Percentiles rank a stretch among this genome's conserved stretches.
Evolutionary conservation across 2,329 filamentous ascomycete species (phyloP).

Genomic region (Ascochyta viciae-villosae): DNA sequence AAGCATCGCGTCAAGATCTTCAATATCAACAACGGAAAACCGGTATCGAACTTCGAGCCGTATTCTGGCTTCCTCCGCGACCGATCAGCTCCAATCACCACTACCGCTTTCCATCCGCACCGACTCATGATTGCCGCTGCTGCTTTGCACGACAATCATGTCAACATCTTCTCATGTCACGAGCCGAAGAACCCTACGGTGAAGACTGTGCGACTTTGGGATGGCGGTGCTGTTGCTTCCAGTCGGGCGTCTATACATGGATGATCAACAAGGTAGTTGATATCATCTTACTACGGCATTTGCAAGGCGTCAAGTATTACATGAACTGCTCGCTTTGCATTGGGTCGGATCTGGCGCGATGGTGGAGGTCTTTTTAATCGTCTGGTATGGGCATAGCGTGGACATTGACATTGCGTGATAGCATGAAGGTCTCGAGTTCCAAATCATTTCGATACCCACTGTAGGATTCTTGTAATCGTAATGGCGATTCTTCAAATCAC

Average conservation of each 20-base stretch:
- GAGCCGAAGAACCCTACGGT: slow-evolving; percentile 32
- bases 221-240: slow-evolving; percentile 30
- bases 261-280: slow-evolving; percentile 13
- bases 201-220: slow-evolving; percentile 46
- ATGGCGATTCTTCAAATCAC: not conserved
- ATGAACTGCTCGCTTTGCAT: slow-evolving; percentile 4
- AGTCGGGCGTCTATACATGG: slow-evolving; percentile 27
- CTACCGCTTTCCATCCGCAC: slow-evolving; percentile 95
- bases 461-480: slow-evolving; percentile 17
- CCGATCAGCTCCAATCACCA: slow-evolving; percentile 80
- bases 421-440: slow-evolving; percentile 10
- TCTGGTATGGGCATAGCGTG: slow-evolving; percentile 16
- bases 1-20: slow-evolving; percentile 89
- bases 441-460: slow-evolving; percentile 16
- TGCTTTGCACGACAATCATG: slow-evolving; percentile 83
- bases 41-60: slow-evolving; percentile 84
- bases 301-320: not conserved
- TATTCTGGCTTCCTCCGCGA: slow-evolving; percentile 88
- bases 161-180: slow-evolving; percentile 77
- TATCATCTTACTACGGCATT: not conserved
- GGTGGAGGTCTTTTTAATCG: slow-evolving; percentile 2
- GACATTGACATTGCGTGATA: slow-evolving; percentile 8
- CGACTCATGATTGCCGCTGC: slow-evolving; percentile 89
- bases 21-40: slow-evolving; percentile 77
- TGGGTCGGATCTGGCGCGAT: slow-evolving; percentile 8